Base-by-base conservation (phyloP, 352 stramenopile species). In the Phytophthora palmivora region DNA sequence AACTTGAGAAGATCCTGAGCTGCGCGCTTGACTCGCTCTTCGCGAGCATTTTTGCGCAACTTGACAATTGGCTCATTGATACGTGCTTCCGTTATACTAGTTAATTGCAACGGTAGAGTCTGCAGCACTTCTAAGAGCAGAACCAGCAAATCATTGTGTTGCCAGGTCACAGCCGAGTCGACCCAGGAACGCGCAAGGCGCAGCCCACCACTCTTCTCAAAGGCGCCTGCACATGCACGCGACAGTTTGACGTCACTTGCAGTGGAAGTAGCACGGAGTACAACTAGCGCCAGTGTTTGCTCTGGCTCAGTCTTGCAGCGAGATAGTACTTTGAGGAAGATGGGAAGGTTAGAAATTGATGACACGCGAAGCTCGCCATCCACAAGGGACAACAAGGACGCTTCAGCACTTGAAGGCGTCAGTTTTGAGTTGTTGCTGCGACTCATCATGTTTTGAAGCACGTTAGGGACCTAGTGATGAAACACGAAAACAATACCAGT, bases 51-150 rank as follows among this genome's bases (percentile, higher is more conserved):
- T 52, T 95, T 95, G 63, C 83, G 81, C 34, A 95, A 75, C 71
- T 92, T 84, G 50, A 95, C 87, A 71, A 95, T 93, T 38, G 87
- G 87, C 63, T 95, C 84, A 77, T 95, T 95, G 64, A 95, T 95
- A 49, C 76, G 75, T 58, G 87, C 87, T 69, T 94, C 84, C 42
- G 87, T 95, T 72, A 95, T 95, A 74, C 84, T 93, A 69, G 72
- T 79, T 68, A 95, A 84, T 75, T 92, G 81, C 51, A 95, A 74
- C 42, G 87, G 84, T 62, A 95, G 66, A 24, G 76, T 78, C 68
- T 94, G 89, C 44, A 95, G 66, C 54, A 93, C 85, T 66, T 89
- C 79, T 64, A 95, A 78, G 42, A 95, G 69, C 46, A 94, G 64
- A 46, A 93, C 80, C 37, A 95, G 70, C 44, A 95, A 72, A 43